phyloP scores from a whole-genome alignment of 768 basidiomycete genomes.

The Pleurotus tuoliensis region DNA sequence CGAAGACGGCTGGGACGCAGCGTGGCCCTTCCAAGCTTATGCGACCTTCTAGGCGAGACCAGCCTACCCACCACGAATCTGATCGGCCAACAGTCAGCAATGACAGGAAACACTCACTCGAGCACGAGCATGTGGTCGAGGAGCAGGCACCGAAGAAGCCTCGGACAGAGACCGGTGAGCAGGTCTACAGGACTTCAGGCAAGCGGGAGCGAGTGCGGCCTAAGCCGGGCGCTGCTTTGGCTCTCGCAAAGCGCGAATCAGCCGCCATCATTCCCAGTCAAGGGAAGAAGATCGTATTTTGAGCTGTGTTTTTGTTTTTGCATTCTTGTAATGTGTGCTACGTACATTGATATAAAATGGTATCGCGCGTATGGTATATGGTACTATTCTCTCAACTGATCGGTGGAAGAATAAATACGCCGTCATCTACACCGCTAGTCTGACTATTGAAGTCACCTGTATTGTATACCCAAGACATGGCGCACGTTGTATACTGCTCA shows the following conservation, averaged over 20 bases:
- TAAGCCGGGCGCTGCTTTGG: constrained; percentile 78
- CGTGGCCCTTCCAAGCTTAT: not conserved
- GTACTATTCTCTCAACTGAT: not conserved
- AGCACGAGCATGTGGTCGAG: not conserved
- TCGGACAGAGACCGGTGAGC: constrained; percentile 3
- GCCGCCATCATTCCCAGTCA: constrained; percentile 66
- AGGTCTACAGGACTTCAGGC: constrained; percentile 8
- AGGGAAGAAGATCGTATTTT: constrained; percentile 74
- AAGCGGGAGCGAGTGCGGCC: constrained; percentile 46
- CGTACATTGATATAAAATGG: not conserved
- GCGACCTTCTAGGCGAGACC: constrained; percentile 2
- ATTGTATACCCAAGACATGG: too few relatives aligned
- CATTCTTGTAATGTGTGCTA: too few relatives aligned
- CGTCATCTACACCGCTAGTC: too few relatives aligned
- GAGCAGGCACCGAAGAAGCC: not conserved
- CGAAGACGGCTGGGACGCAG: not conserved
- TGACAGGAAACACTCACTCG: constrained; percentile 5
- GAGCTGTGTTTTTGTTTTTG: constrained; percentile 14
- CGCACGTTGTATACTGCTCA: too few relatives aligned
- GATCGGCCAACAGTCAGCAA: not conserved
- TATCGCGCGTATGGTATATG: not conserved
- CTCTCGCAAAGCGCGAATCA: constrained; percentile 70
- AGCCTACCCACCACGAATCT: not conserved
- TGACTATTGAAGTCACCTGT: too few relatives aligned
- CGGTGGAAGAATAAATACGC: not conserved